phyloP scores from a whole-genome alignment of 306 rosid species.

The Sicyos baderoa region DNA sequence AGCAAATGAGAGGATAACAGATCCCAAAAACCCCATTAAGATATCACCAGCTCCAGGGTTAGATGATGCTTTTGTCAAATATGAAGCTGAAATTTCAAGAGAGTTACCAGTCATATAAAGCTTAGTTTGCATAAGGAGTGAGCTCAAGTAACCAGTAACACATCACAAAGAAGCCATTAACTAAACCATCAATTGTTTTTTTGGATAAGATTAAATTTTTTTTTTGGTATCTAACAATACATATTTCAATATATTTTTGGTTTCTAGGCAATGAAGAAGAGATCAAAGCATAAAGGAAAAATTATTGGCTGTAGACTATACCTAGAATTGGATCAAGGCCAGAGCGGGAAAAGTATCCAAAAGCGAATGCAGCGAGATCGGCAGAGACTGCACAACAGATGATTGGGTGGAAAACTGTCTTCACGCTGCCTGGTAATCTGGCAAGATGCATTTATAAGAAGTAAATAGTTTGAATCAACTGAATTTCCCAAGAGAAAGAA shows the following conservation, averaged over 20 bases:
- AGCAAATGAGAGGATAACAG: conserved; percentile 93
- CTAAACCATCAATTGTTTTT: no score
- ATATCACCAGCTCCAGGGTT: conserved; percentile 95
- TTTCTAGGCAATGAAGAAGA: neutral
- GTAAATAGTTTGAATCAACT: neutral
- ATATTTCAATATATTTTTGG: neutral
- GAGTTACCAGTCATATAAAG: neutral
- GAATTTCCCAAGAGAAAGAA: conserved; percentile 6
- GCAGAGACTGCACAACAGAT: conserved; percentile 80
- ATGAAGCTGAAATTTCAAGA: conserved; percentile 45
- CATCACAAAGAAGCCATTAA: neutral
- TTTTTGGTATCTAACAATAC: neutral
- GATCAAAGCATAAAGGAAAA: neutral
- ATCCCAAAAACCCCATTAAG: conserved; percentile 91
- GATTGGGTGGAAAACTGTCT: conserved; percentile 86
- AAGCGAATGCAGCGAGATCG: conserved; percentile 69
- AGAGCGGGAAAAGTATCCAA: conserved; percentile 57
- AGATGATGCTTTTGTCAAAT: conserved; percentile 69
- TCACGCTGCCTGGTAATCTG: conserved; percentile 71
- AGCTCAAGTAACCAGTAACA: conserved; percentile 2
- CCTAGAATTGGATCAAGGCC: conserved; percentile 91
- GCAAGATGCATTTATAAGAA: conserved; percentile 21
- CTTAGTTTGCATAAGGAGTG: neutral
- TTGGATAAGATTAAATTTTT: no score
- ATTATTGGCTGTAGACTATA: conserved; percentile 25